A percentile compares a stretch with the other conserved stretches of the same genome.
phyloP scores from a whole-genome alignment of 129 eudicot species.

The Oenanthe sinensis region DNA sequence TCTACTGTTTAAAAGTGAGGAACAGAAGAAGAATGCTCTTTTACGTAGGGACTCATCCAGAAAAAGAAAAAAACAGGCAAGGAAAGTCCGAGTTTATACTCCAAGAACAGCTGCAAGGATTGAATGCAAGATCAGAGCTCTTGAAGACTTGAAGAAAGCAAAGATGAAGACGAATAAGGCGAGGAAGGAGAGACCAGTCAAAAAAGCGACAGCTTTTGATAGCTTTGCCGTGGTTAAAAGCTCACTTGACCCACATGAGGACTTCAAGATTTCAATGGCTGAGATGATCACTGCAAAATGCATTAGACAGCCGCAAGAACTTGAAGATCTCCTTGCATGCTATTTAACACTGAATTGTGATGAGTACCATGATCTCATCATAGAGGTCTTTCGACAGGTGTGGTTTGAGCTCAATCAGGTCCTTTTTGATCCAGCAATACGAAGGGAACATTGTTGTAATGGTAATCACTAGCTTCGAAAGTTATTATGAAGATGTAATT shows the following conservation, averaged over 20 bases:
- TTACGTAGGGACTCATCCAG: slow-evolving; percentile 12
- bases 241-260: slow-evolving; percentile 52
- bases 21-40: slow-evolving; percentile 26
- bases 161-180: slow-evolving; percentile 30
- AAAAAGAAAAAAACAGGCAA: slow-evolving; percentile 24
- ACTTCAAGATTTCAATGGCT: slow-evolving; percentile 68
- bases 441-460: slow-evolving; percentile 15
- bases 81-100: slow-evolving; percentile 33
- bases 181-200: slow-evolving; percentile 18
- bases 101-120: slow-evolving; percentile 39
- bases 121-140: slow-evolving; percentile 56
- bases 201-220: slow-evolving; percentile 27
- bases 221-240: slow-evolving; percentile 64
- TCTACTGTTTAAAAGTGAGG: slow-evolving; percentile 29
- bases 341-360: slow-evolving; percentile 53
- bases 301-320: slow-evolving; percentile 41
- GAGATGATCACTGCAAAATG: slow-evolving; percentile 69
- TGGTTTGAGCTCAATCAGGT: slow-evolving; percentile 47
- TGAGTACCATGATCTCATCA: slow-evolving; percentile 64
- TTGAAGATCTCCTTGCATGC: slow-evolving; percentile 77
- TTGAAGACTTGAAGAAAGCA: slow-evolving; percentile 55
- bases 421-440: slow-evolving; percentile 18
- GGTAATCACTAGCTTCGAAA: slow-evolving; percentile 1
- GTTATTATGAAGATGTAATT: slow-evolving; percentile 17
- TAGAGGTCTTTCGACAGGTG: slow-evolving; percentile 63